Base-by-base conservation (phyloP, 2,329 filamentous ascomycete species). In the Davidsoniella virescens region DNA sequence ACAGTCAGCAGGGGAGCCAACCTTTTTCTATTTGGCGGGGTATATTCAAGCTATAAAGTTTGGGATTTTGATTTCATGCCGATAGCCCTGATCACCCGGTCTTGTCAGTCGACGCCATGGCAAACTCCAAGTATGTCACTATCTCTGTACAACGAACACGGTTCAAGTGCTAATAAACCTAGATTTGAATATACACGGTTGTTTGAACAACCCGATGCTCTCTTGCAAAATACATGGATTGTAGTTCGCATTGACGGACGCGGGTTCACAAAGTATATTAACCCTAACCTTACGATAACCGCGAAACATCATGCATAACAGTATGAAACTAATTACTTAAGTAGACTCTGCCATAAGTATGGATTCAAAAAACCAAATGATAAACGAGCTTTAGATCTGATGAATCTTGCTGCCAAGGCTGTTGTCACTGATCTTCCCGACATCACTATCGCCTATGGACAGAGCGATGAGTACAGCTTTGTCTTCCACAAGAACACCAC, bases 391-490 rank as follows among this genome's bases (percentile, higher is more conserved):
- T 68, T 96, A 10, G 78, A 93, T 63, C 78, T 98, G 56, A 96
- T 98, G 90, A 98, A 98, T 60, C 78, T 79, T 1, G 87, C 87
- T 2, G 92, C 92, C n/a, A 76, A 78, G 53, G 82, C 82, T 5
- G 86, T 95, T 44, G 78, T 95, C 67, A 76, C 75, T 55, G 84
- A 93, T 47, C 67, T 96, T 20, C 80, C 87, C 3, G 90, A 96
- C 59, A 78, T 95, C 56, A 78, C 81, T 5, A 75, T 96, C 54
- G 88, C 83, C 0, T 98, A 96, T 59, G 92, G 92, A 1, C 80
- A 94, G 56, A 95, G 87, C 63, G 92, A 98, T 61, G 92, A 98
- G 63, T 96, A 83, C 64, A 92, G 86, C 63, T 95, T 94, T 59
- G 80, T 94, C 39, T 87, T 95, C 56, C 84, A 93, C 62, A 90